These are phyloP conservation scores for Bacidia rubella DNA, from an alignment of 495 filamentous ascomycete species.

Conservation along the genomic window DNA sequence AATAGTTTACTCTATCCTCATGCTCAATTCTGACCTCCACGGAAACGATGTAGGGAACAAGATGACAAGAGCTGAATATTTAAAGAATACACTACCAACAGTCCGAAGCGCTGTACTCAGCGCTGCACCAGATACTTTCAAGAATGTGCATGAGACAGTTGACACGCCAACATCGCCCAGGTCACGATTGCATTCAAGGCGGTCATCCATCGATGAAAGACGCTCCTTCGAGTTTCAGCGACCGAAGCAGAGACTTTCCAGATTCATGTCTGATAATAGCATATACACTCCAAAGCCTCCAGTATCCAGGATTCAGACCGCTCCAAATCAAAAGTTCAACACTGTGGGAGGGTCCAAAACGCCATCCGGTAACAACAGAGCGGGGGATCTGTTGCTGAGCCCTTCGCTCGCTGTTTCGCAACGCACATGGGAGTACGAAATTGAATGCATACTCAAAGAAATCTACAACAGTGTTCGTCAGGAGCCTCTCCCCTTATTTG, in stretches of 20 bases:
- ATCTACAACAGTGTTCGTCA: conserved; percentile 83
- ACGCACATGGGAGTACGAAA: conserved; percentile 62
- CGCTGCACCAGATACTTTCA: conserved; percentile 51
- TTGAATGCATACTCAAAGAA: conserved; percentile 81
- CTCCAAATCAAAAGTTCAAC: not conserved
- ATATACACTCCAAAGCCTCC: conserved; percentile 5
- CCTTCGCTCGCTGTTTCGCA: not conserved
- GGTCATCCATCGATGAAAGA: not conserved
- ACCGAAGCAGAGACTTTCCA: conserved; percentile 14
- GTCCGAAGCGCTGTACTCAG: conserved; percentile 64
- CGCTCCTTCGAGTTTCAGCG: conserved; percentile 17
- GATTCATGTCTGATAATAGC: conserved; percentile 15
- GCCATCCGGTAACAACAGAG: not conserved
- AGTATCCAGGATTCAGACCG: not conserved
- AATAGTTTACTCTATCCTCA: conserved; percentile 86
- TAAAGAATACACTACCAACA: conserved; percentile 93
- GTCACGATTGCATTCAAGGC: not conserved
- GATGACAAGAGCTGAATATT: conserved; percentile 88
- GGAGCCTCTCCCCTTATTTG: conserved; percentile 71
- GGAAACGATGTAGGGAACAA: conserved; percentile 87
- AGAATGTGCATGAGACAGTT: not conserved
- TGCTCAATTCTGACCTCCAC: conserved; percentile 94
- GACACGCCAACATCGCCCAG: not conserved
- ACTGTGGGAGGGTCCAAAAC: not conserved
- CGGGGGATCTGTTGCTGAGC: not conserved